A percentile compares a stretch with the other conserved stretches of the same genome.
These are phyloP conservation scores for Trichophaea hybrida DNA, from an alignment of 2,329 filamentous ascomycete species.

Conservation along the genomic window DNA sequence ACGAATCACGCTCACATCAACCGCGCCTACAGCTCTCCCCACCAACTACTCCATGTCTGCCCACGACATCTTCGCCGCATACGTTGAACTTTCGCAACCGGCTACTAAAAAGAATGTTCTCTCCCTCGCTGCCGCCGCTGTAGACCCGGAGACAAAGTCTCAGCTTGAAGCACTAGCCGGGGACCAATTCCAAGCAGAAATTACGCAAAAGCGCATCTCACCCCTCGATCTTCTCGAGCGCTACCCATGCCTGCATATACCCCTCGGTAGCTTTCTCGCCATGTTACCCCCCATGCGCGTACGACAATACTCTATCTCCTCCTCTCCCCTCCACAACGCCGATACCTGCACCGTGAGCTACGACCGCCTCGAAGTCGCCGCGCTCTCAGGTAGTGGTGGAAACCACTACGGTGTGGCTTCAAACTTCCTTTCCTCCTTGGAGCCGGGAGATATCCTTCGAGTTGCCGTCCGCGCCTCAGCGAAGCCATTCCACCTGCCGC, in stretches of 20 bases:
- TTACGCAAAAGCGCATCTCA: slow-evolving; percentile 45
- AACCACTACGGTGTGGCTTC: slow-evolving; percentile 88
- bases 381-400: slow-evolving; percentile 41
- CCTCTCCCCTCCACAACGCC: slow-evolving; percentile 49
- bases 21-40: slow-evolving; percentile 41
- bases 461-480: slow-evolving; percentile 90
- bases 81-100: slow-evolving; percentile 58
- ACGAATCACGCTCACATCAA: slow-evolving; percentile 45
- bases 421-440: slow-evolving; percentile 66
- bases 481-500: slow-evolving; percentile 39
- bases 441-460: slow-evolving; percentile 63
- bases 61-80: slow-evolving; percentile 49
- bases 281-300: slow-evolving; percentile 65
- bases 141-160: slow-evolving; percentile 35
- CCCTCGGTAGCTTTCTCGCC: slow-evolving; percentile 51
- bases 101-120: slow-evolving; percentile 51
- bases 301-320: slow-evolving; percentile 69
- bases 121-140: slow-evolving; percentile 37
- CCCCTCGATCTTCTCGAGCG: slow-evolving; percentile 56
- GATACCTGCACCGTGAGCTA: slow-evolving; percentile 51
- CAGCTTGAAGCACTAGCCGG: slow-evolving; percentile 38
- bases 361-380: slow-evolving; percentile 45
- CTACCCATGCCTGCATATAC: slow-evolving; percentile 44
- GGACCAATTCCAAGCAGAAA: slow-evolving; percentile 37
- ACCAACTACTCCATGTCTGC: slow-evolving; percentile 45